These are phyloP conservation scores for Metschnikowia koreensis DNA, from an alignment of 805 yeast genomes.

Conservation along the genomic window DNA sequence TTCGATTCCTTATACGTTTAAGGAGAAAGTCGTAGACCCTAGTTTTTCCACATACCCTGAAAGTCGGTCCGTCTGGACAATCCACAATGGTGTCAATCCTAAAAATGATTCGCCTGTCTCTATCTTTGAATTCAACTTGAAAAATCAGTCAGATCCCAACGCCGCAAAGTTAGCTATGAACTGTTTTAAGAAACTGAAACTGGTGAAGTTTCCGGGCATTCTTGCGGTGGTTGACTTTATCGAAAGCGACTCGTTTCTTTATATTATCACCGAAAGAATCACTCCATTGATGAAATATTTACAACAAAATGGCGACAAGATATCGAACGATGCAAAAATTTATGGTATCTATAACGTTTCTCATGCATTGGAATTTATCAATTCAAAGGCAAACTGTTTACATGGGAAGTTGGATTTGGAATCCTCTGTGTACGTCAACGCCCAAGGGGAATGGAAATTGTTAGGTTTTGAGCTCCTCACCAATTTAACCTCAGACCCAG, in stretches of 20 bases:
- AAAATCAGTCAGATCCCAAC: constrained; percentile 31
- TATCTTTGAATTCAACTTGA: constrained; percentile 61
- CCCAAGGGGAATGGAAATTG: constrained; percentile 77
- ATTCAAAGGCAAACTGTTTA: constrained; percentile 54
- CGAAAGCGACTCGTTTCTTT: constrained; percentile 55
- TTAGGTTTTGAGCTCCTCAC: constrained; percentile 77
- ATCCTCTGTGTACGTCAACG: constrained; percentile 57
- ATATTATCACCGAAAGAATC: constrained; percentile 68
- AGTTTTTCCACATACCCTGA: constrained; percentile 17
- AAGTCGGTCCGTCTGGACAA: constrained; percentile 53
- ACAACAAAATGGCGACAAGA: constrained; percentile 23
- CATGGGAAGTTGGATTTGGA: constrained; percentile 60
- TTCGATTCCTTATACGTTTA: constrained; percentile 57
- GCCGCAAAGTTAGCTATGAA: constrained; percentile 34
- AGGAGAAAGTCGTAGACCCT: constrained; percentile 41
- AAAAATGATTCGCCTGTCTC: constrained; percentile 56
- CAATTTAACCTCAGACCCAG: constrained; percentile 45
- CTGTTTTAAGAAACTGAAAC: constrained; percentile 45
- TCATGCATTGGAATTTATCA: constrained; percentile 55
- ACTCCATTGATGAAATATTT: constrained; percentile 47
- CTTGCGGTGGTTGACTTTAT: constrained; percentile 59
- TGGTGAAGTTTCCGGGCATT: constrained; percentile 69
- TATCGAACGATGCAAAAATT: constrained; percentile 37
- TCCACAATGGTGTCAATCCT: constrained; percentile 57
- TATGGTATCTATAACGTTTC: constrained; percentile 59